These are phyloP conservation scores for Geum urbanum DNA, from an alignment of 306 rosid species.

Conservation along the genomic window DNA sequence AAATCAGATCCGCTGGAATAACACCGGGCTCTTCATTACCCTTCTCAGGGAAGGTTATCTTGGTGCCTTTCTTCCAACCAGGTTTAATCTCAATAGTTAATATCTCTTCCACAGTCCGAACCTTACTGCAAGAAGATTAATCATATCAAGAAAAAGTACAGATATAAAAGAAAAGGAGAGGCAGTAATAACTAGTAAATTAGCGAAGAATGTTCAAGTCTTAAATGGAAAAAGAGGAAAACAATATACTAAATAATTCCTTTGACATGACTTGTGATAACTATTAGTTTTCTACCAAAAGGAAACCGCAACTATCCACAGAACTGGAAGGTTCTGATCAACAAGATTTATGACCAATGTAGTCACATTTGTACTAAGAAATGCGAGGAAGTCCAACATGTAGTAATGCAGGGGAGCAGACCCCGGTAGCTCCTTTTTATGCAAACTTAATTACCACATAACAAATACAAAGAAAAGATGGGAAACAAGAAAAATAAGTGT, in stretches of 20 bases:
- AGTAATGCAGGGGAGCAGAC: background rate
- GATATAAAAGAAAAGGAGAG: background rate
- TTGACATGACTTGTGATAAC: background rate
- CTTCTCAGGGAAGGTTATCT: conserved; percentile 83
- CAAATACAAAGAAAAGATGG: background rate
- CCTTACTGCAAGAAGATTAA: conserved; percentile 53
- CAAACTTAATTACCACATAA: background rate
- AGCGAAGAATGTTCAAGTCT: conserved; percentile 1
- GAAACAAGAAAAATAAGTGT: background rate
- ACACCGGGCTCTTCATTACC: conserved; percentile 87
- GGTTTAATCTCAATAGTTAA: conserved; percentile 81
- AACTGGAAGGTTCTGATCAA: background rate
- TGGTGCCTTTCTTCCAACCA: conserved; percentile 98
- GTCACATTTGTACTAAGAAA: background rate
- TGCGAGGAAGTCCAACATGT: background rate
- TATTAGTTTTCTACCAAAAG: background rate
- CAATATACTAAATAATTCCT: background rate
- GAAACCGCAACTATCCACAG: background rate
- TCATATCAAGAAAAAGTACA: conserved; percentile 12
- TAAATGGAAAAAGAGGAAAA: background rate
- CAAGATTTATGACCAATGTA: background rate
- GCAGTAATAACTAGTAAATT: background rate
- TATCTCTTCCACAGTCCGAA: conserved; percentile 68
- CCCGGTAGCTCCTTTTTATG: conserved; percentile 7
- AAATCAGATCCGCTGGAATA: conserved; percentile 76